Base-by-base conservation (phyloP, 2,329 filamentous ascomycete genomes). In the Penicillium italicum region DNA sequence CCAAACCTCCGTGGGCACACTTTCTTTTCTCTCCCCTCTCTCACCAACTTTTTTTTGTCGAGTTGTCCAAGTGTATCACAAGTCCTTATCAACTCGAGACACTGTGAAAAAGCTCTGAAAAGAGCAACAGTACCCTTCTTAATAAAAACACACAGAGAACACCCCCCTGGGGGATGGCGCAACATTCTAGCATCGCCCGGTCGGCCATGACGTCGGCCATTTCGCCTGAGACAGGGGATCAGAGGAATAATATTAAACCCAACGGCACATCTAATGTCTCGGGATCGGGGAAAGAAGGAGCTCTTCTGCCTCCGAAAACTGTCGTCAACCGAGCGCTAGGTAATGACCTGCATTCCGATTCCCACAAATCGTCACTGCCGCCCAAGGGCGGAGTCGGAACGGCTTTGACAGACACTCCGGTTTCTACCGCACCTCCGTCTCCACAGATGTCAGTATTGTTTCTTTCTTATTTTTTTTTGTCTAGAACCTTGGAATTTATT, bases 371-470 rank as follows among this genome's bases (percentile, higher is more conserved):
- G 53, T 69, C 67, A 43, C 70, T 66, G 60, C 60, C 62, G 60
- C 67, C 71, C 64, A 74, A 72, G 67, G 71, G 77, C 67, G 78
- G 78, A 65, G 76, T 82, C 64, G 81, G 82, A 57, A 70, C 68
- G 50, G 80, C 83, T 34, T 68, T 85, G 70, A 84, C 80, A 63
- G 85, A 88, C 72, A 88, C 85, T 58, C 85, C 85, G 57, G 69
- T 77, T 67, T 81, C 84, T 55, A 86, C 85, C 60, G 82, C 82
- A 50, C 84, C 85, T 30, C 80, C 77, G 65, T 86, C 83, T 67
- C 84, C 84, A 64, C 79, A 80, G 68, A 82, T 85, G 82, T 85
- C 72, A 74, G 82, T 77, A 46, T 53, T 59, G 24, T 48, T 57
- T 61, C 60, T 36, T 9, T 11, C 9, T 58, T 58, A 44, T 53